Evolutionary conservation across 352 stramenopile genomes (phyloP).

Genomic region (Phytophthora cactorum): DNA sequence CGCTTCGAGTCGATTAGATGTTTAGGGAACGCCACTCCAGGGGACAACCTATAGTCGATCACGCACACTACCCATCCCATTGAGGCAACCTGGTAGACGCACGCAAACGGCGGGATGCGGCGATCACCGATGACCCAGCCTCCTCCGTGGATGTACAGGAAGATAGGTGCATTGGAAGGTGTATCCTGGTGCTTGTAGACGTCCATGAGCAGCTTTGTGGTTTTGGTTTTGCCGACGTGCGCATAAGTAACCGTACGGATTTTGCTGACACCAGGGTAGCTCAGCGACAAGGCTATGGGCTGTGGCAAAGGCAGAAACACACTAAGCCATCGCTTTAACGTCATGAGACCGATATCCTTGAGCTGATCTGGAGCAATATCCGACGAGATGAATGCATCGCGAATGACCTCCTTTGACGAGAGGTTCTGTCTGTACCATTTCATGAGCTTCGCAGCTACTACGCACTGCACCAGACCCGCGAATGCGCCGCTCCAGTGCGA

Average conservation of each 20-base stretch:
- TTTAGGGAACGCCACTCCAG: slow-evolving; percentile 60
- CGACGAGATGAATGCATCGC: slow-evolving; percentile 37
- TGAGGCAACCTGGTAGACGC: slow-evolving; percentile 61
- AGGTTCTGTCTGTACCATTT: slow-evolving; percentile 54
- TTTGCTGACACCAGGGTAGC: slow-evolving; percentile 53
- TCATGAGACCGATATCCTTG: slow-evolving; percentile 47
- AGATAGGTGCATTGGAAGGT: slow-evolving; percentile 59
- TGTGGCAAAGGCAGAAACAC: slow-evolving; percentile 64
- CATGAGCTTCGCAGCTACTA: slow-evolving; percentile 50
- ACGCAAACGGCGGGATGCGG: slow-evolving; percentile 49
- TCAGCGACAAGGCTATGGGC: slow-evolving; percentile 49
- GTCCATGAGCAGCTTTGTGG: slow-evolving; percentile 63
- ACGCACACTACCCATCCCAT: slow-evolving; percentile 72
- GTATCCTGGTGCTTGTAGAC: slow-evolving; percentile 56
- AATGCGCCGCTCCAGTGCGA: slow-evolving; percentile 56
- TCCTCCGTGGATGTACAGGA: slow-evolving; percentile 74
- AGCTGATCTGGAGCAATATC: slow-evolving; percentile 42
- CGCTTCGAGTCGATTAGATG: slow-evolving; percentile 74
- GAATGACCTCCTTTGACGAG: slow-evolving; percentile 50
- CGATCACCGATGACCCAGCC: slow-evolving; percentile 70
- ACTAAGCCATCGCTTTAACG: slow-evolving; percentile 51
- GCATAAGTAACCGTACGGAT: slow-evolving; percentile 55
- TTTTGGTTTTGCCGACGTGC: slow-evolving; percentile 61
- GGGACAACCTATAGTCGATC: slow-evolving; percentile 75
- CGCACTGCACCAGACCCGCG: slow-evolving; percentile 49